phyloP scores from a whole-genome alignment of 192 early-diverging fungal genomes.

The Endogone sp. region DNA sequence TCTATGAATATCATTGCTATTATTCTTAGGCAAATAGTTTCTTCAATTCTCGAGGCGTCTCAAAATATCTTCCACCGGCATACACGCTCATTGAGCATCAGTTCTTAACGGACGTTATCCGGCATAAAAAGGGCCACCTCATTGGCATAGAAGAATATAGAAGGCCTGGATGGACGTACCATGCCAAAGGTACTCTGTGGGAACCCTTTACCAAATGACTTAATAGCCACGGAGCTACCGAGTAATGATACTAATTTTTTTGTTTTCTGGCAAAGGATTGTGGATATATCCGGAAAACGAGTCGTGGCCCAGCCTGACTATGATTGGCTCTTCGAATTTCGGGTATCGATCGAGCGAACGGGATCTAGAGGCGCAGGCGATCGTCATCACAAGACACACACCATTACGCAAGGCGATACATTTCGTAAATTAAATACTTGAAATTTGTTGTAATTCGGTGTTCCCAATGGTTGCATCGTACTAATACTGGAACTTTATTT shows the following conservation, averaged over 20 bases:
- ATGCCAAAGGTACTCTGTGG: slow-evolving; percentile 77
- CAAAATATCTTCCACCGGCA: slow-evolving; percentile 81
- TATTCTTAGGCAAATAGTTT: slow-evolving; percentile 84
- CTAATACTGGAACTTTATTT: not conserved
- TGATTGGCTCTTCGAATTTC: slow-evolving; percentile 93
- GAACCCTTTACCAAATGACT: not conserved
- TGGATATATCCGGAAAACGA: slow-evolving; percentile 66
- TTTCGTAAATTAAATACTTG: slow-evolving; percentile 41
- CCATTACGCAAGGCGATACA: slow-evolving; percentile 50
- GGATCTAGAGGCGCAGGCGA: slow-evolving; percentile 85
- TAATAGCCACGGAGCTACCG: not conserved
- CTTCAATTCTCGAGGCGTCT: slow-evolving; percentile 78
- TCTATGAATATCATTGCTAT: not conserved
- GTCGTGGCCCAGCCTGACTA: slow-evolving; percentile 62
- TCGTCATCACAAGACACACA: slow-evolving; percentile 65
- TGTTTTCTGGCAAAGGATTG: slow-evolving; percentile 47
- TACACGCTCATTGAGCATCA: slow-evolving; percentile 83
- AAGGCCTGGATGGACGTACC: slow-evolving; percentile 87
- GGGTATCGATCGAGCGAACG: slow-evolving; percentile 87
- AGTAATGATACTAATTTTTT: not conserved
- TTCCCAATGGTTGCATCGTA: not conserved
- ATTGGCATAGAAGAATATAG: slow-evolving; percentile 78
- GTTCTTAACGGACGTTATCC: slow-evolving; percentile 55
- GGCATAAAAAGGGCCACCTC: slow-evolving; percentile 32
- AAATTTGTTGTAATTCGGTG: too few species aligned